These are phyloP conservation scores for Zygnema cylindricum DNA, from an alignment of 139 green algal genomes.

Conservation along the genomic window DNA sequence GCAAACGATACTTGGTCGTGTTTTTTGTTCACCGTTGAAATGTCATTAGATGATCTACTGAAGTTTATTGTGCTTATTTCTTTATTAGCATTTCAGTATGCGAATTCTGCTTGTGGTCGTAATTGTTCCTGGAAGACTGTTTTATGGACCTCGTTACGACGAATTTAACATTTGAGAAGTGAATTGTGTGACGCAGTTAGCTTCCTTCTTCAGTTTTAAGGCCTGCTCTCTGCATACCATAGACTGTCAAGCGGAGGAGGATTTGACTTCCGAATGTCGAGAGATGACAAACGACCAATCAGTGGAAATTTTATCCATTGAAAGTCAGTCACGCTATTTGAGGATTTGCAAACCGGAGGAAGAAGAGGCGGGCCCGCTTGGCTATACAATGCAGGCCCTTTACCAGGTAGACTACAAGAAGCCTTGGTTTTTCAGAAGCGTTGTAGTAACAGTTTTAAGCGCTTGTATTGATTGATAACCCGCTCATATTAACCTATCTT, in stretches of 20 bases:
- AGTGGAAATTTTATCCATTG: neutral
- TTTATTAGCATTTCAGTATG: too few relatives aligned
- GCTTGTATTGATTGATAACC: neutral
- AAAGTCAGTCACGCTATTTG: neutral
- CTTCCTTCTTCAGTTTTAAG: neutral
- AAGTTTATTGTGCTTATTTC: too few relatives aligned
- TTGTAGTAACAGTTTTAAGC: neutral
- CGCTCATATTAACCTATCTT: neutral
- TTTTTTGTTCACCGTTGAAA: too few relatives aligned
- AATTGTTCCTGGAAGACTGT: too few relatives aligned
- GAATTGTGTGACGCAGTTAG: neutral
- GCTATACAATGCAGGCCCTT: slow-evolving; percentile 11
- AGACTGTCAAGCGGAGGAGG: too few relatives aligned
- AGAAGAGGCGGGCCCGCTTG: neutral
- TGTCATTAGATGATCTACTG: too few relatives aligned
- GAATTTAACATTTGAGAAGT: neutral
- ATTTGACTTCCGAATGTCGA: too few relatives aligned
- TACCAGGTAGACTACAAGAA: slow-evolving; percentile 17
- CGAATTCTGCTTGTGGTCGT: too few relatives aligned
- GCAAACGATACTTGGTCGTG: too few relatives aligned
- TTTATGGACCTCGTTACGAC: too few relatives aligned
- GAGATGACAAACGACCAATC: too few relatives aligned
- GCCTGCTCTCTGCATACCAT: neutral
- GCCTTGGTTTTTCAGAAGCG: neutral
- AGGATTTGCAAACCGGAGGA: neutral